Base-by-base conservation (phyloP, 2,329 filamentous ascomycete genomes). In the Metarhizium guizhouense region DNA sequence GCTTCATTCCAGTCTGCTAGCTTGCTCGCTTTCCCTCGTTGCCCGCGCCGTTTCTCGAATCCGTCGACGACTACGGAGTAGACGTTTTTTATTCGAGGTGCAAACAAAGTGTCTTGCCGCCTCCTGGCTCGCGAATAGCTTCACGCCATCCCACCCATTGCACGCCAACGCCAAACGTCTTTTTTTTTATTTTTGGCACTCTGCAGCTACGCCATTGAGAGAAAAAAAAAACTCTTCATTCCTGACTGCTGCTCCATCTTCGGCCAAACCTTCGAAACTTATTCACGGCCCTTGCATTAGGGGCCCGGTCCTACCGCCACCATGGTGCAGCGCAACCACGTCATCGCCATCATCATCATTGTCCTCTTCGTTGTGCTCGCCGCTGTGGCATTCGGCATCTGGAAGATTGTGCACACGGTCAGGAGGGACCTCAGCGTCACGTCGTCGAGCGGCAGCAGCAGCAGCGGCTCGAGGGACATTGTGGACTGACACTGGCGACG, bases 261-360 rank as follows among this genome's bases (percentile, higher is more conserved):
- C 4, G 25, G 25, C 1, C 25, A 25, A 36, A 36, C 7, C 34
- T 36, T 11, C 8, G 1, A 36, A 36, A 36, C 8, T 5, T 36
- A 1, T 36, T 36, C 6, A 36, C 40, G 14, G 20, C n/a, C 43
- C 7, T 25, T 4, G 25, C 25, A 25, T 25, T 4, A 25, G 25
- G 25, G 3, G 20, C 3, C 25, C 25, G 25, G 25, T 25, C 25
- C 25, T 25, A 25, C 25, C 25, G 25, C 25, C 67, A 74, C 61
- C 62, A 84, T 81, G 78, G 74, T 78, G 63, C 81, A 86, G 69
- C 72, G 79, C 73, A 86, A 86, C 78, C 78, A 86, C 70, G 80
- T 81, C 64, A 86, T 86, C 69, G 83, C 83, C 63, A 76, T 86
- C 68, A 86, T 86, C 67, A 80, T 86, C 70, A 85, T 86, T 68